phyloP scores from a whole-genome alignment of 768 basidiomycete species.

The Pulveroboletus sp. region DNA sequence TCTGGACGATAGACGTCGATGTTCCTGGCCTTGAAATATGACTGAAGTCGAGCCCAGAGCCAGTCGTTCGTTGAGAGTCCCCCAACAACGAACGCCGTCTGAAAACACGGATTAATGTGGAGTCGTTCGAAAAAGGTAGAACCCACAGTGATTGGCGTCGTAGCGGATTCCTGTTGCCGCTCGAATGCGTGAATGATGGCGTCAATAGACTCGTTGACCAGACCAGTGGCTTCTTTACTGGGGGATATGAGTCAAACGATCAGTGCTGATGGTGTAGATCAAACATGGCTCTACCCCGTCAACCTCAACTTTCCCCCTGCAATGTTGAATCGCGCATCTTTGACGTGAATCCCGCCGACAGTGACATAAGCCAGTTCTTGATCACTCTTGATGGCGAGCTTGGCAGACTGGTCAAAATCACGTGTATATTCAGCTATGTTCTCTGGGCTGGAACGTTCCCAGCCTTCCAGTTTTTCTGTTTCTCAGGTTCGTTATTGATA shows the following conservation, averaged over 20 bases:
- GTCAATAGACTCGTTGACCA: conserved; percentile 6
- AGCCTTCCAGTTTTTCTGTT: not conserved
- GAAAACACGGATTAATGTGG: not conserved
- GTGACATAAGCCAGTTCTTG: not conserved
- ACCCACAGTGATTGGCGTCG: not conserved
- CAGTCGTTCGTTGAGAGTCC: conserved; percentile 1
- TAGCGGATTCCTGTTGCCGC: not conserved
- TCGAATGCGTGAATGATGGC: conserved; percentile 12
- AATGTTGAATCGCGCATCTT: not conserved
- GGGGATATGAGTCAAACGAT: not conserved
- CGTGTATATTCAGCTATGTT: not conserved
- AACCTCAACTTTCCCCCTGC: conserved; percentile 4
- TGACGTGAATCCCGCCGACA: conserved; percentile 1
- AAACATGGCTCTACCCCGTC: conserved; percentile 7
- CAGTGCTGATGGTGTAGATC: too few relatives aligned
- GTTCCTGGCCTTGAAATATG: conserved; percentile 3
- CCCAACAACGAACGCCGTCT: conserved; percentile 15
- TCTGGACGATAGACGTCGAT: conserved; percentile 4
- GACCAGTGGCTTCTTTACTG: conserved; percentile 6
- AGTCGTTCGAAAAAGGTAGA: not conserved
- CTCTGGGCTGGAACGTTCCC: not conserved
- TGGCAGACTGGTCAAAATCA: conserved; percentile 3
- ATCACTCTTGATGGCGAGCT: conserved; percentile 2
- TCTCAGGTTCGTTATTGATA: not conserved
- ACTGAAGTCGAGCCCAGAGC: not conserved